A percentile compares a stretch with the other conserved stretches of the same genome.
These are phyloP conservation scores for Aegilops tauschii DNA, from an alignment of 176 grass and related monocot species.

Conservation along the genomic window DNA sequence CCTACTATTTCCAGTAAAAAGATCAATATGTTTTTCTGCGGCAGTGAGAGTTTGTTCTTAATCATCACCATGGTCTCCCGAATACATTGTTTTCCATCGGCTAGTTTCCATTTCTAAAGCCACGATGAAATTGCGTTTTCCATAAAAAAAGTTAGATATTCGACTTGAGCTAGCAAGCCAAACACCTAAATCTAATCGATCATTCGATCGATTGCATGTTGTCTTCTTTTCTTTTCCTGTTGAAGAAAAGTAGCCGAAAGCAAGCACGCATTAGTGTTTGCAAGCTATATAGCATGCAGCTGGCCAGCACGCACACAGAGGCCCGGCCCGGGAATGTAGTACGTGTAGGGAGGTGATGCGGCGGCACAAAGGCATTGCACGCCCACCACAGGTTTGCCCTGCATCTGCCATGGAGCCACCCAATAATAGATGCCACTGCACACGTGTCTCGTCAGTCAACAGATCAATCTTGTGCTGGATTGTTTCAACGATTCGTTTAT, in stretches of 20 bases:
- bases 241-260: conserved; percentile 8
- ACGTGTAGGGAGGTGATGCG: neutral
- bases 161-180: neutral
- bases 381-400: neutral
- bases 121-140: too few species aligned
- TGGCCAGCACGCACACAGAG: neutral
- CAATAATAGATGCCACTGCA: neutral
- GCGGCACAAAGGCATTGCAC: neutral
- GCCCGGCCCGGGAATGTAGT: neutral
- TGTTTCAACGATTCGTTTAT: too few species aligned
- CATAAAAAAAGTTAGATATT: too few species aligned
- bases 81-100: too few species aligned
- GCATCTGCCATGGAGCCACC: neutral
- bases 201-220: neutral
- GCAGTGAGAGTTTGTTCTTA: too few species aligned
- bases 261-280: neutral
- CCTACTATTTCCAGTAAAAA: too few species aligned
- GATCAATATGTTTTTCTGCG: too few species aligned
- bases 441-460: neutral
- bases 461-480: neutral
- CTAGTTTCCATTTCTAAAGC: too few species aligned
- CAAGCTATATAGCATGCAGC: neutral
- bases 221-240: neutral
- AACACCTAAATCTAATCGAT: neutral
- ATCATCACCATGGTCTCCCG: too few species aligned